These are phyloP conservation scores for Staphylotrichum tortipilum DNA, from an alignment of 495 filamentous ascomycete genomes.

Conservation along the genomic window DNA sequence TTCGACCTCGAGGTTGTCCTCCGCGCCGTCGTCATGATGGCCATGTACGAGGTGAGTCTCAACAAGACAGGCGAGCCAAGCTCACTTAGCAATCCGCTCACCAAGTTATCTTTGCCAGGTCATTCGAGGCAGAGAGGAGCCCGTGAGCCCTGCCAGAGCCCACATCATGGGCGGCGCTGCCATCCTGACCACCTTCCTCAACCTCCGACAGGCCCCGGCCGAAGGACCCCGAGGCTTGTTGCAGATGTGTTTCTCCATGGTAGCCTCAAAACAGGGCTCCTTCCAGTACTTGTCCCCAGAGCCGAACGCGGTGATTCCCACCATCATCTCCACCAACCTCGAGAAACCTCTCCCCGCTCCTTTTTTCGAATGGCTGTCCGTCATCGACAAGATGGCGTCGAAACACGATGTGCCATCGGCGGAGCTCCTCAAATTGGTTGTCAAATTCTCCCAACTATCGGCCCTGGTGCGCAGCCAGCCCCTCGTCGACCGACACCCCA, in stretches of 20 bases:
- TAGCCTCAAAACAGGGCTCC: slow-evolving; percentile 17
- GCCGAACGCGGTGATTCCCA: slow-evolving; percentile 12
- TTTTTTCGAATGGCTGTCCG: slow-evolving; percentile 30
- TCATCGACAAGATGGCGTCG: slow-evolving; percentile 20
- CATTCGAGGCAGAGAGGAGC: slow-evolving; percentile 14
- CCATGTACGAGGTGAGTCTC: slow-evolving; percentile 37
- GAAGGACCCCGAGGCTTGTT: slow-evolving; percentile 29
- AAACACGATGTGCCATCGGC: slow-evolving; percentile 20
- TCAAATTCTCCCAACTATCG: slow-evolving; percentile 28
- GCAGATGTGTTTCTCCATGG: slow-evolving; percentile 39
- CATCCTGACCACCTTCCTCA: slow-evolving; percentile 28
- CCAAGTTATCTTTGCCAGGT: slow-evolving; percentile 11
- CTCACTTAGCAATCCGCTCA: neutral
- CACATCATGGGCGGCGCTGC: slow-evolving; percentile 40
- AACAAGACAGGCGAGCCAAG: neutral
- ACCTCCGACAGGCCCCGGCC: slow-evolving; percentile 17
- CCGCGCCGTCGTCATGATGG: slow-evolving; percentile 35
- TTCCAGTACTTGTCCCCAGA: slow-evolving; percentile 13
- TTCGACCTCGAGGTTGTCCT: slow-evolving; percentile 23
- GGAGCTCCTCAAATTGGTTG: slow-evolving; percentile 25
- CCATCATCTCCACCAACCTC: slow-evolving; percentile 16
- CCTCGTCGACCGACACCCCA: slow-evolving; percentile 26
- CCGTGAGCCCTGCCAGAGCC: slow-evolving; percentile 29
- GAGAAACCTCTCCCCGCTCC: slow-evolving; percentile 25
- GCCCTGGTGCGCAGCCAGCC: slow-evolving; percentile 19